These are phyloP conservation scores for Adansonia madagascariensis DNA, from an alignment of 441 rosid species.

Conservation along the genomic window DNA sequence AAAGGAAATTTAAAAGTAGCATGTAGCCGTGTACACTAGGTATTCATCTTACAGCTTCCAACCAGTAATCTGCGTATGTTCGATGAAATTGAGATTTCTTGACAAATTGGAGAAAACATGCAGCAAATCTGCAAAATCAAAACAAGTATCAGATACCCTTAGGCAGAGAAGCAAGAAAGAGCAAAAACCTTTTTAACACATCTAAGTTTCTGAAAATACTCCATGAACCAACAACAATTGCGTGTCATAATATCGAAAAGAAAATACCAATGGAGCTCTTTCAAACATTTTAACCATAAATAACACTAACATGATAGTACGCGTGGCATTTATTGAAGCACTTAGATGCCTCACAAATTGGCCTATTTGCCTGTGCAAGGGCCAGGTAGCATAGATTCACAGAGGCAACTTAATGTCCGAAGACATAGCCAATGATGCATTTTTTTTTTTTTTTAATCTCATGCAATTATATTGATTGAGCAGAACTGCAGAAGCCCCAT, in stretches of 20 bases:
- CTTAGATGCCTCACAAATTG: not conserved
- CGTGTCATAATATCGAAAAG: not conserved
- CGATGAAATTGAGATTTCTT: slow-evolving; percentile 77
- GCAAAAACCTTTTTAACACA: not conserved
- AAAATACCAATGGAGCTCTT: slow-evolving; percentile 11
- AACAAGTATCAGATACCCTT: slow-evolving; percentile 27
- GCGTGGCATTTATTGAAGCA: not conserved
- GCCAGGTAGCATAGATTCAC: not conserved
- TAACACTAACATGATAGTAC: not conserved
- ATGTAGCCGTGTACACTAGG: not conserved
- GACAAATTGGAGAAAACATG: slow-evolving; percentile 77
- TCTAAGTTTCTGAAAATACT: not conserved
- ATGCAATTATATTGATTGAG: not conserved
- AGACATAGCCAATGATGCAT: slow-evolving; percentile 10
- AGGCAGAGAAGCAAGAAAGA: not conserved
- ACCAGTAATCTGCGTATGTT: slow-evolving; percentile 74
- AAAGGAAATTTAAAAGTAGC: slow-evolving; percentile 14
- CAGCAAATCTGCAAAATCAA: slow-evolving; percentile 66
- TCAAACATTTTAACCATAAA: not conserved
- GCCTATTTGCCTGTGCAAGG: not conserved
- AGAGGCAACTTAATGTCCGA: not conserved
- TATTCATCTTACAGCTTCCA: slow-evolving; percentile 83
- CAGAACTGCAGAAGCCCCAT: not conserved
- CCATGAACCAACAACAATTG: not conserved
- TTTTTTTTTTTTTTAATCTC: not conserved